Conservation (phyloP, 768 basidiomycete species). For the Chalciporus chontae region DNA sequence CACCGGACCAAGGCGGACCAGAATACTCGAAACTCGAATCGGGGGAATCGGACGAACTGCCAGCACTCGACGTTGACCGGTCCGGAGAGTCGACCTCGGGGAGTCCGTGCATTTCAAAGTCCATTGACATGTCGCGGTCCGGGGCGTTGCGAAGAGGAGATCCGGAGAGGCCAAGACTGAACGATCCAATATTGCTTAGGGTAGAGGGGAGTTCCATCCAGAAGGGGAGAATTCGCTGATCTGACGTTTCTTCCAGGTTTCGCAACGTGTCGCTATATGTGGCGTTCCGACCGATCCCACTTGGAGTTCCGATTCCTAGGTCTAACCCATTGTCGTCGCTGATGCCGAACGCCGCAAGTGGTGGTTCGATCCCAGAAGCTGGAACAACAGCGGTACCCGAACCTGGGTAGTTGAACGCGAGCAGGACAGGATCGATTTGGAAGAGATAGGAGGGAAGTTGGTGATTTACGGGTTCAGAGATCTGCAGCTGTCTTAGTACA, state of each 20-base stretch:
- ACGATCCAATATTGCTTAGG: not conserved
- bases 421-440: slow-evolving; percentile 28
- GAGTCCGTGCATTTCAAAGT: too few relatives aligned
- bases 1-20: not conserved
- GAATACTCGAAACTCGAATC: not conserved
- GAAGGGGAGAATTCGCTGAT: not conserved
- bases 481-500: slow-evolving; percentile 16
- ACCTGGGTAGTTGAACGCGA: slow-evolving; percentile 15
- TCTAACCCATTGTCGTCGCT: not conserved
- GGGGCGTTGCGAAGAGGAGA: not conserved
- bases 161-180: not conserved
- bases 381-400: not conserved
- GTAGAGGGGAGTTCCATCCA: not conserved
- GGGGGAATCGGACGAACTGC: too few relatives aligned
- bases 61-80: too few relatives aligned
- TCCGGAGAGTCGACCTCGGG: too few relatives aligned
- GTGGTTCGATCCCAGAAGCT: not conserved
- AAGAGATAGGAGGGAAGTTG: not conserved
- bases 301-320: too few relatives aligned
- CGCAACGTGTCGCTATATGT: too few relatives aligned
- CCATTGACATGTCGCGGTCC: too few relatives aligned
- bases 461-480: slow-evolving; percentile 10
- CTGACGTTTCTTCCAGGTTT: too few relatives aligned
- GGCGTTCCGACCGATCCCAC: too few relatives aligned
- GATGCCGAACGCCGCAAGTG: not conserved